phyloP scores from a whole-genome alignment of 345 rosid species.

The Boechera retrofracta region DNA sequence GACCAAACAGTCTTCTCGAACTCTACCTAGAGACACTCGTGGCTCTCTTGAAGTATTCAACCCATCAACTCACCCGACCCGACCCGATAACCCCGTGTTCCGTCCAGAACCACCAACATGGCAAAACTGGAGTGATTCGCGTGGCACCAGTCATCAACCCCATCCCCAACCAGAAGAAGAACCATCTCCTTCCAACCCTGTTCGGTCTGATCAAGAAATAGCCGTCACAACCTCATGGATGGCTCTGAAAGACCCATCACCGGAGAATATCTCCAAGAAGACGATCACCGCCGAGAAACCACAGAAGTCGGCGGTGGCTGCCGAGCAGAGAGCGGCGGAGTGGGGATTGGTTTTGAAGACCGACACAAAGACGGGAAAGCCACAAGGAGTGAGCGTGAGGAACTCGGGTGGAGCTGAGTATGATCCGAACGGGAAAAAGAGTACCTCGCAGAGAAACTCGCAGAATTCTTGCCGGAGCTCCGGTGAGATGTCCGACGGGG shows the following conservation, averaged over 20 bases:
- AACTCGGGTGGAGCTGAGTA: conserved; percentile 73
- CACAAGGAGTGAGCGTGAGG: conserved; percentile 73
- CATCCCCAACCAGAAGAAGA: conserved; percentile 27
- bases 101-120: conserved; percentile 58
- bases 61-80: conserved; percentile 59
- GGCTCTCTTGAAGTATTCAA: conserved; percentile 92
- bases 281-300: conserved; percentile 34
- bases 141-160: conserved; percentile 26
- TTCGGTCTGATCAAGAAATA: conserved; percentile 53
- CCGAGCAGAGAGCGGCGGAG: conserved; percentile 92
- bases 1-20: conserved; percentile 47
- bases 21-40: conserved; percentile 68
- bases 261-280: conserved; percentile 30
- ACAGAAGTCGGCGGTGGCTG: conserved; percentile 50
- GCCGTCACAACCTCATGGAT: conserved; percentile 82
- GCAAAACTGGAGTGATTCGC: conserved; percentile 58
- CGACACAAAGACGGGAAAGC: conserved; percentile 80
- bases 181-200: conserved; percentile 47
- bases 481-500: conserved; percentile 63
- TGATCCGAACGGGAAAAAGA: conserved; percentile 53
- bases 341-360: conserved; percentile 95
- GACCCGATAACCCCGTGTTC: conserved; percentile 58
- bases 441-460: conserved; percentile 64
- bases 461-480: conserved; percentile 80
- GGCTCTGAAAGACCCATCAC: conserved; percentile 72